Conservation (phyloP, 306 rosid genomes). For the Morella rubra region DNA sequence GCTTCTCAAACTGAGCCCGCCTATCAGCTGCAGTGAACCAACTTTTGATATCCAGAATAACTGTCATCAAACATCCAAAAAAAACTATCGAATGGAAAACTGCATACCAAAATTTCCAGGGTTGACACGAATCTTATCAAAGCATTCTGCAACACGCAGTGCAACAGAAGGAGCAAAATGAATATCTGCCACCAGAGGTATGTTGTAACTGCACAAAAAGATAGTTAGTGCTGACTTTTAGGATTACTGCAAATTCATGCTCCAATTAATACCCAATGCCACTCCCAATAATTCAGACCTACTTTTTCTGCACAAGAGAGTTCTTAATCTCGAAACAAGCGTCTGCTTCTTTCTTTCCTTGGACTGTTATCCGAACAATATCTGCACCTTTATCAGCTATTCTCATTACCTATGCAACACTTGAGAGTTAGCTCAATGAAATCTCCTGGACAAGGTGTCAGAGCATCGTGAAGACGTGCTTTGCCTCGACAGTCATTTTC, state of each 20-base stretch:
- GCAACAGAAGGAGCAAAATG: constrained; percentile 91
- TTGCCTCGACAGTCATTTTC: not conserved
- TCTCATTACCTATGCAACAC: constrained; percentile 73
- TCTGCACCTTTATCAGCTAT: constrained; percentile 95
- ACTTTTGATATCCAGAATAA: constrained; percentile 31
- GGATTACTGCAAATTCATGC: not conserved
- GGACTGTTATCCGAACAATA: constrained; percentile 91
- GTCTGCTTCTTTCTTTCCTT: constrained; percentile 98
- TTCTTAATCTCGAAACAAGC: constrained; percentile 92
- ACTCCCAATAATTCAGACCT: constrained; percentile 29
- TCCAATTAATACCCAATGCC: constrained; percentile 20
- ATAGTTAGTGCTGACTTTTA: constrained; percentile 21
- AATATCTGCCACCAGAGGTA: constrained; percentile 87
- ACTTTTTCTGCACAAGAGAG: constrained; percentile 94
- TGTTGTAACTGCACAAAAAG: constrained; percentile 61
- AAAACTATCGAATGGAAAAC: constrained; percentile 8
- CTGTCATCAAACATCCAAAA: not conserved
- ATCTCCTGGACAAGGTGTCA: not conserved
- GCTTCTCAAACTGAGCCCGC: constrained; percentile 87
- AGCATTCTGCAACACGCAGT: constrained; percentile 86
- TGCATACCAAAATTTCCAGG: constrained; percentile 85
- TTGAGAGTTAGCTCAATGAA: constrained; percentile 24
- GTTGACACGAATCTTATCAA: constrained; percentile 93
- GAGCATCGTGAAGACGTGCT: not conserved
- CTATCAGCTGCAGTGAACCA: constrained; percentile 77